phyloP scores from a whole-genome alignment of 2,329 filamentous ascomycete genomes.

The Penicillium concentricum region DNA sequence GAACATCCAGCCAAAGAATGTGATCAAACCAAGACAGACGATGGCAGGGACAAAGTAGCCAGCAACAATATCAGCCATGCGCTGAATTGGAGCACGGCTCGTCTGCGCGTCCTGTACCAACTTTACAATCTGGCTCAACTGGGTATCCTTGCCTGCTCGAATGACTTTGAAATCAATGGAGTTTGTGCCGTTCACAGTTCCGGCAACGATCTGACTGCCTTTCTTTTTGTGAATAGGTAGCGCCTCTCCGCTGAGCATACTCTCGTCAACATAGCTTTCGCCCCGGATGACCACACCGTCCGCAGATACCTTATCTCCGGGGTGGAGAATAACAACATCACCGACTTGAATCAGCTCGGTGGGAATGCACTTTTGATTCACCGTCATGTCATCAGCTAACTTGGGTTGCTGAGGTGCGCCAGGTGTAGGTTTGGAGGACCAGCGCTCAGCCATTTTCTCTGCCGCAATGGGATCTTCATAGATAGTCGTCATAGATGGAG shows the following conservation, averaged over 20 bases:
- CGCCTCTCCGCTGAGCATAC: slow-evolving; percentile 97
- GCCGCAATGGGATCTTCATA: slow-evolving; percentile 92
- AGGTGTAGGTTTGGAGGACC: slow-evolving; percentile 43
- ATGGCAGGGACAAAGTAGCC: slow-evolving; percentile 94
- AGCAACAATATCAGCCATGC: slow-evolving; percentile 83
- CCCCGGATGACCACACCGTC: slow-evolving; percentile 85
- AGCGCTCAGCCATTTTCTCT: slow-evolving; percentile 81
- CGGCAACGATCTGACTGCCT: slow-evolving; percentile 78
- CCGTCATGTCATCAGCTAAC: slow-evolving; percentile 16
- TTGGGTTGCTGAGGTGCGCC: slow-evolving; percentile 8
- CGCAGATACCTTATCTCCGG: slow-evolving; percentile 94
- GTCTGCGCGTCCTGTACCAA: slow-evolving; percentile 98
- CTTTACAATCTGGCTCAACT: slow-evolving; percentile 96
- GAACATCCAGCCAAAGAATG: slow-evolving; percentile 91
- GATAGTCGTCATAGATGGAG: slow-evolving; percentile 95
- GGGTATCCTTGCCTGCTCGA: slow-evolving; percentile 88
- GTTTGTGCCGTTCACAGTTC: slow-evolving; percentile 92
- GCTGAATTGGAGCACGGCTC: slow-evolving; percentile 88
- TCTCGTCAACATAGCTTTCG: slow-evolving; percentile 93
- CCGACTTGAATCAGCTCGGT: slow-evolving; percentile 93
- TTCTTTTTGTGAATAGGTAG: slow-evolving; percentile 91
- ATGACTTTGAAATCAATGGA: slow-evolving; percentile 90
- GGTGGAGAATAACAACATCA: slow-evolving; percentile 87
- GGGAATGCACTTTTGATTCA: slow-evolving; percentile 66
- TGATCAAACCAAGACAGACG: slow-evolving; percentile 76